phyloP scores from a whole-genome alignment of 208 protist species.

The Wallacemonas collosoma region DNA sequence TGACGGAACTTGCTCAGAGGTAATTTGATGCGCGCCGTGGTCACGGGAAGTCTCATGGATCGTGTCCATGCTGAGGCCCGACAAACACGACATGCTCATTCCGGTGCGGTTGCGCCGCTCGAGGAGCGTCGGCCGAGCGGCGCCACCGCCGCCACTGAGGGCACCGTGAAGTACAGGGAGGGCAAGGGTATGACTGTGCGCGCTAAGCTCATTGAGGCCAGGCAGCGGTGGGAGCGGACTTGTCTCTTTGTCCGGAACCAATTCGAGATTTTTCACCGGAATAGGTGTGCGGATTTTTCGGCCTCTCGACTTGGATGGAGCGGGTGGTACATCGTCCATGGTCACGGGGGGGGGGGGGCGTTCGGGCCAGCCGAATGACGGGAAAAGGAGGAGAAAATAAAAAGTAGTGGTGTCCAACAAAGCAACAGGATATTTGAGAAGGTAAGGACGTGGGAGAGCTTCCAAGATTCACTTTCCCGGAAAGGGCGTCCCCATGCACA shows the following conservation, averaged over 20 bases:
- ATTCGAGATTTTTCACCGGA: constrained; percentile 1
- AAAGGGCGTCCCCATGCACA: background rate
- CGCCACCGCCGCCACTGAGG: background rate
- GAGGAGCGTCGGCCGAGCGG: constrained; percentile 56
- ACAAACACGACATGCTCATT: constrained; percentile 60
- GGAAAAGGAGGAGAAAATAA: constrained; percentile 16
- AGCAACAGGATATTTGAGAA: background rate
- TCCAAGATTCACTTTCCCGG: background rate
- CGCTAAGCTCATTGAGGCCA: constrained; percentile 1
- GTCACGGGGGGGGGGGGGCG: background rate
- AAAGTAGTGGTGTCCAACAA: background rate
- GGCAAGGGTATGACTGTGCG: background rate
- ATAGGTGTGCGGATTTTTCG: constrained; percentile 8
- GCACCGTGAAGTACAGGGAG: constrained; percentile 13
- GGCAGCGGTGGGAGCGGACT: constrained; percentile 9
- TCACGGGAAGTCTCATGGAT: constrained; percentile 57
- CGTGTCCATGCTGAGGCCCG: constrained; percentile 67
- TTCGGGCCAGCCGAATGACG: background rate
- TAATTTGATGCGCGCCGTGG: background rate
- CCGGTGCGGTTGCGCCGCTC: constrained; percentile 67
- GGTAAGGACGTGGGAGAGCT: background rate
- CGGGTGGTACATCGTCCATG: constrained; percentile 14
- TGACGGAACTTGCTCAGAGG: constrained; percentile 16
- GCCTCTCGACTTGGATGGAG: background rate
- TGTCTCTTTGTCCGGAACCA: background rate